phyloP scores from a whole-genome alignment of 176 grass and related monocot genomes.

The Ensete ventricosum region DNA sequence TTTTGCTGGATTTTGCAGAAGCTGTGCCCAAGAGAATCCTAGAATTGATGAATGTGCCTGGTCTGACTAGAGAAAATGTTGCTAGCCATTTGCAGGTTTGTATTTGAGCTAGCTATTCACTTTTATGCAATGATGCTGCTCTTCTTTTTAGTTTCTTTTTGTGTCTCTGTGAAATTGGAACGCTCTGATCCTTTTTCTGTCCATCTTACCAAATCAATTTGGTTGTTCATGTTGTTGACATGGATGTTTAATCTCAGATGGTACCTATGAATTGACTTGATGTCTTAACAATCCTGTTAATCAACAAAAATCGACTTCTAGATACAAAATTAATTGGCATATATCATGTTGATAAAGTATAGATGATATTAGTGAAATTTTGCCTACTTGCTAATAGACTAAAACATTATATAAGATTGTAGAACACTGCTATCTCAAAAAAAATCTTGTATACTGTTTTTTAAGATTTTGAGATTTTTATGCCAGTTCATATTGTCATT shows the following conservation, averaged over 20 bases:
- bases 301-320: too few relatives aligned
- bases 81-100: constrained; percentile 98
- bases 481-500: neutral
- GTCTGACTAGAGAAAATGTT: constrained; percentile 97
- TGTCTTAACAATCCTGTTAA: too few relatives aligned
- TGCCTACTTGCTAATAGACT: too few relatives aligned
- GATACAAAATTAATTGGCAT: too few relatives aligned
- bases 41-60: constrained; percentile 98
- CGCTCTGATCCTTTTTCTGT: neutral
- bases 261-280: too few relatives aligned
- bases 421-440: neutral
- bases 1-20: constrained; percentile 43
- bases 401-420: neutral
- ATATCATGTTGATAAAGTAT: neutral
- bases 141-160: neutral
- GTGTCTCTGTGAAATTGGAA: neutral
- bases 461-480: neutral
- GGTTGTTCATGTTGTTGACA: too few relatives aligned
- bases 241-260: too few relatives aligned
- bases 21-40: constrained; percentile 99
- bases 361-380: too few relatives aligned
- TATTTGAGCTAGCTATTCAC: constrained; percentile 22
- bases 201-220: too few relatives aligned
- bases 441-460: neutral
- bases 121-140: constrained; percentile 19